Conservation (phyloP, 2,329 filamentous ascomycete genomes). For the Curvularia verruculosa region DNA sequence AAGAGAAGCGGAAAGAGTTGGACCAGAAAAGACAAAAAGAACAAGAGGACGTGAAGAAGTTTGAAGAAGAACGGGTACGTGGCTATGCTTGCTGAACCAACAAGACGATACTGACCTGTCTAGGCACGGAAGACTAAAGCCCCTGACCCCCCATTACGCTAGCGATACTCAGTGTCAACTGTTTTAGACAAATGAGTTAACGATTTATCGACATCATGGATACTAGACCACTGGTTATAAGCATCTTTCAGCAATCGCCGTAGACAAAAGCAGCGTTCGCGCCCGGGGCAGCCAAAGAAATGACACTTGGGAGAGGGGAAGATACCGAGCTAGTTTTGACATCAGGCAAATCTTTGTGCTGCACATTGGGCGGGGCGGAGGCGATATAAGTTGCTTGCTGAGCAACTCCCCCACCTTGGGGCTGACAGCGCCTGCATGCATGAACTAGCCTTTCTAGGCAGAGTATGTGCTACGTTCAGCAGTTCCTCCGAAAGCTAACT, state of each 20-base stretch:
- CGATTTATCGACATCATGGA: neutral
- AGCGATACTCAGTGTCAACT: neutral
- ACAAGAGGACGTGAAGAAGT: neutral
- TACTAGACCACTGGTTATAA: neutral
- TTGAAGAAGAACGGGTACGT: neutral
- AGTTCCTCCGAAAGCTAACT: neutral
- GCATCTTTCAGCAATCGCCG: neutral
- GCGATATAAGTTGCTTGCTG: neutral
- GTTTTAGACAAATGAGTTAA: neutral
- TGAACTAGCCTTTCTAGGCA: neutral
- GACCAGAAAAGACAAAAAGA: neutral
- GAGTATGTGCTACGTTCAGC: neutral
- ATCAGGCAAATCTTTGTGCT: neutral
- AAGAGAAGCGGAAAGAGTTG: neutral
- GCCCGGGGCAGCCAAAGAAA: neutral
- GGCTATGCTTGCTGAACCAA: neutral
- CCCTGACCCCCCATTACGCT: neutral
- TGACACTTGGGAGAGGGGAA: neutral
- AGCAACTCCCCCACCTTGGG: neutral
- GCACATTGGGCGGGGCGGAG: neutral
- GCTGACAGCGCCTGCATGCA: neutral
- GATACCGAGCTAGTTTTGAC: neutral
- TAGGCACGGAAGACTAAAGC: neutral
- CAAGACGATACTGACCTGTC: neutral
- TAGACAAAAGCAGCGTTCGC: neutral